phyloP scores from a whole-genome alignment of 2,329 filamentous ascomycete species.

The Nothophaeocryptopus gaeumannii region DNA sequence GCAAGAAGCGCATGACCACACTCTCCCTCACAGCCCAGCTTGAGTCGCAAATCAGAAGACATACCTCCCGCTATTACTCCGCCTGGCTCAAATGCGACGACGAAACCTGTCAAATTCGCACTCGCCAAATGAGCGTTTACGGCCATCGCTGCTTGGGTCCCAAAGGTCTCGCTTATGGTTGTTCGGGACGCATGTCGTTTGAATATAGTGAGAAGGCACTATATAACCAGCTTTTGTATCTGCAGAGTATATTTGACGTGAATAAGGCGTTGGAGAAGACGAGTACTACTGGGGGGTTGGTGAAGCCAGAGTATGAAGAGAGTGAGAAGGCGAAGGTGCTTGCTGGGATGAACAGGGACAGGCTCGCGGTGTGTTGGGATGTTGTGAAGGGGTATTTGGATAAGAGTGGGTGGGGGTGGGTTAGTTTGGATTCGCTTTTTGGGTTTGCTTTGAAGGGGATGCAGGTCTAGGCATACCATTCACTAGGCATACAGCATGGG shows the following conservation, averaged over 20 bases:
- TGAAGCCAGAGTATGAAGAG: slow-evolving; percentile 51
- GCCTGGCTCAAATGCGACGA: slow-evolving; percentile 91
- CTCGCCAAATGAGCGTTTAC: slow-evolving; percentile 89
- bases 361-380: slow-evolving; percentile 72
- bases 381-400: slow-evolving; percentile 62
- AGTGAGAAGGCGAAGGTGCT: slow-evolving; percentile 63
- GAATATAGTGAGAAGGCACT: slow-evolving; percentile 84
- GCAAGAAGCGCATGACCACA: slow-evolving; percentile 62
- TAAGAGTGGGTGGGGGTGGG: slow-evolving; percentile 41
- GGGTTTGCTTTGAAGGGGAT: slow-evolving; percentile 40
- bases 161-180: slow-evolving; percentile 78
- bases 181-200: slow-evolving; percentile 81
- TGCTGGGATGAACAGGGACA: slow-evolving; percentile 75
- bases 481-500: no score
- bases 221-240: slow-evolving; percentile 93
- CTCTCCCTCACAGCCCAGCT: slow-evolving; percentile 81
- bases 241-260: slow-evolving; percentile 80
- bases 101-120: slow-evolving; percentile 77
- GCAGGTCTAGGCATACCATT: no score
- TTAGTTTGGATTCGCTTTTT: slow-evolving; percentile 49
- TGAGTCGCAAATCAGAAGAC: slow-evolving; percentile 74
- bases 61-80: slow-evolving; percentile 84
- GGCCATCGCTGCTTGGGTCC: slow-evolving; percentile 86
- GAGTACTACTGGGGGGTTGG: slow-evolving; percentile 24
- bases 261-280: slow-evolving; percentile 66